Conservation (phyloP, 768 basidiomycete species). For the Suillus paluster region DNA sequence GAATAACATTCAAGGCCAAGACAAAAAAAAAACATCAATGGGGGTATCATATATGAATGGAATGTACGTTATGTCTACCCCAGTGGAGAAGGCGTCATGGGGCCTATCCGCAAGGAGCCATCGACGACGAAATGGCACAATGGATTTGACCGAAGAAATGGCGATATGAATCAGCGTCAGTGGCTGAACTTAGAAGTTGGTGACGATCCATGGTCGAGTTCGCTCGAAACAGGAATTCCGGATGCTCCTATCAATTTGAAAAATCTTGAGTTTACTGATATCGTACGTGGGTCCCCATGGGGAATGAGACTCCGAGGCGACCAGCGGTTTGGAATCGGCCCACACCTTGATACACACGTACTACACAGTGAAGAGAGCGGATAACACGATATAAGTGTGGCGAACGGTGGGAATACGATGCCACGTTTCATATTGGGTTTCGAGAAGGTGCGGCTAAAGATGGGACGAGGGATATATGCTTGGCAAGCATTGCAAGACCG, state of each 20-base stretch:
- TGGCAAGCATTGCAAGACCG: slow-evolving; percentile 21
- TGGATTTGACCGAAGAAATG: neutral
- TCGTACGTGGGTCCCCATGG: neutral
- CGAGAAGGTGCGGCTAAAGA: slow-evolving; percentile 10
- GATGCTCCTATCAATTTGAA: slow-evolving; percentile 13
- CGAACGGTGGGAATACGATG: slow-evolving; percentile 21
- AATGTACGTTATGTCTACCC: neutral
- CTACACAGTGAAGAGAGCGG: neutral
- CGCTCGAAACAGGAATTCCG: neutral
- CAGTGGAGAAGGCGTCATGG: neutral
- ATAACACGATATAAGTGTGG: neutral
- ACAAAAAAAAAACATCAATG: neutral
- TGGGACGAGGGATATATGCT: neutral
- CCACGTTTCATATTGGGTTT: neutral
- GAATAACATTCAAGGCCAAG: too few relatives aligned
- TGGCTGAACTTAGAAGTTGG: neutral
- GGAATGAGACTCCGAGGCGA: neutral
- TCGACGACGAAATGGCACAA: neutral
- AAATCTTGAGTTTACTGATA: slow-evolving; percentile 4
- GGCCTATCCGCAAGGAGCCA: neutral
- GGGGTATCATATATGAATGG: neutral
- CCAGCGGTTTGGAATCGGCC: neutral
- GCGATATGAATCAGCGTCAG: neutral
- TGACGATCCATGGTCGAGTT: neutral
- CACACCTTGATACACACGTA: neutral